Evolutionary conservation across 192 early-diverging fungal genomes (phyloP).

Genomic region (Coemansia sp.): DNA sequence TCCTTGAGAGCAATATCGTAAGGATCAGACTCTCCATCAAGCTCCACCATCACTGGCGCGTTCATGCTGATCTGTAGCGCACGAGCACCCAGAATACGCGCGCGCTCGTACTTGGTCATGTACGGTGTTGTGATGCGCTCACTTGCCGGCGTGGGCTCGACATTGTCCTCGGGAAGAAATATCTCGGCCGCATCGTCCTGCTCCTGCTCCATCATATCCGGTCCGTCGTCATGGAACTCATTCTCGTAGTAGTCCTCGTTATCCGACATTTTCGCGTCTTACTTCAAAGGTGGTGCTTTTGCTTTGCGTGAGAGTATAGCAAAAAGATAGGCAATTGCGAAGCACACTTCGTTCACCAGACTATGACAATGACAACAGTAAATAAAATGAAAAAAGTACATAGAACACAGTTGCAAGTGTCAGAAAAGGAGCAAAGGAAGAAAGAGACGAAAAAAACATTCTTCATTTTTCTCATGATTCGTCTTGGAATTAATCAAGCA

Average conservation of each 20-base stretch:
- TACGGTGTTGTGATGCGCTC: slow-evolving; percentile 95
- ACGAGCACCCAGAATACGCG: slow-evolving; percentile 83
- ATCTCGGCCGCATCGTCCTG: slow-evolving; percentile 48
- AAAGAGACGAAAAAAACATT: neutral
- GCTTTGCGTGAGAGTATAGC: too few species aligned
- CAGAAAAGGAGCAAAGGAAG: neutral
- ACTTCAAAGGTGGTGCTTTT: slow-evolving; percentile 2
- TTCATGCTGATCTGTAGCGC: slow-evolving; percentile 98
- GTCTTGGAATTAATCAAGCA: neutral
- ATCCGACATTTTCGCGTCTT: slow-evolving; percentile 34
- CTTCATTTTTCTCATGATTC: neutral
- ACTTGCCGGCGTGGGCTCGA: slow-evolving; percentile 49
- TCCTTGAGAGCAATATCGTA: slow-evolving; percentile 94
- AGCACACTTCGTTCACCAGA: neutral
- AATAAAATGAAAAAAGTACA: neutral
- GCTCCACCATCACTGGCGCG: slow-evolving; percentile 96
- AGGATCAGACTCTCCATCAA: slow-evolving; percentile 91
- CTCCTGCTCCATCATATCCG: slow-evolving; percentile 32
- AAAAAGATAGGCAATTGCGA: too few species aligned
- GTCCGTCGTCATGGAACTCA: slow-evolving; percentile 24
- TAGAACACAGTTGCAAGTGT: neutral
- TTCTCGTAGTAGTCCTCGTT: slow-evolving; percentile 21
- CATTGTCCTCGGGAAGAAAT: slow-evolving; percentile 39
- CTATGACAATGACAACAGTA: neutral
- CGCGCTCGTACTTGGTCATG: slow-evolving; percentile 98